Evolutionary conservation across 2,329 filamentous ascomycete species (phyloP).

Genomic region (Fusarium coicis): DNA sequence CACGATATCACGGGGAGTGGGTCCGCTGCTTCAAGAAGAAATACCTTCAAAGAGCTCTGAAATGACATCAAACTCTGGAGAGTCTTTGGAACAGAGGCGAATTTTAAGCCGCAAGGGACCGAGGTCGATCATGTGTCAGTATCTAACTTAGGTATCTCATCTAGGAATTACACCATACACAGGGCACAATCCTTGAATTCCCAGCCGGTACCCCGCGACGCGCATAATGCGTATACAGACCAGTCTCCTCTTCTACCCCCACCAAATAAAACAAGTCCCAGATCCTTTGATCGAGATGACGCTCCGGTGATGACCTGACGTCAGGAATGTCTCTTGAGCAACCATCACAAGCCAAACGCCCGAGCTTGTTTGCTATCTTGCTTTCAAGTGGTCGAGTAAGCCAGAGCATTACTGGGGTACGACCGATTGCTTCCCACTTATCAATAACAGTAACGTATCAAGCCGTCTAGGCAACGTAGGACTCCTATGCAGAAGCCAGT

Average conservation of each 20-base stretch:
- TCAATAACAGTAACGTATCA: not conserved
- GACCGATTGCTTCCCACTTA: not conserved
- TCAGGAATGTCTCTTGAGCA: conserved; percentile 23
- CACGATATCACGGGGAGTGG: conserved; percentile 8
- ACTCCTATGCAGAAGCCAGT: conserved; percentile 19
- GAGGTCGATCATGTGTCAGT: not conserved
- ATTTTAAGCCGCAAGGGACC: conserved; percentile 17
- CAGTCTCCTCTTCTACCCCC: conserved; percentile 3
- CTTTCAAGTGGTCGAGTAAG: conserved; percentile 5
- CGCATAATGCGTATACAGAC: conserved; percentile 19
- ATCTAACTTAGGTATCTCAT: not conserved
- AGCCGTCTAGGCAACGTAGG: conserved; percentile 1
- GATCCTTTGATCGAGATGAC: conserved; percentile 27
- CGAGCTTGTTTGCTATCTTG: not conserved
- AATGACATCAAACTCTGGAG: conserved; percentile 3
- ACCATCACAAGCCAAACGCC: conserved; percentile 26
- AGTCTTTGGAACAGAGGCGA: not conserved
- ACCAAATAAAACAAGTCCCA: conserved; percentile 20
- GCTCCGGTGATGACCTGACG: conserved; percentile 33
- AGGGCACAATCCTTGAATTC: not conserved
- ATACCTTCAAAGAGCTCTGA: not conserved
- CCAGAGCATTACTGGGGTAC: conserved; percentile 2
- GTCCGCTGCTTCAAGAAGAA: not conserved
- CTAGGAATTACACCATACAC: not conserved
- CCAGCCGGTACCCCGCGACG: conserved; percentile 26